Evolutionary conservation across 805 yeast genomes (phyloP).

Genomic region (Blastobotrys chiropterorum): DNA sequence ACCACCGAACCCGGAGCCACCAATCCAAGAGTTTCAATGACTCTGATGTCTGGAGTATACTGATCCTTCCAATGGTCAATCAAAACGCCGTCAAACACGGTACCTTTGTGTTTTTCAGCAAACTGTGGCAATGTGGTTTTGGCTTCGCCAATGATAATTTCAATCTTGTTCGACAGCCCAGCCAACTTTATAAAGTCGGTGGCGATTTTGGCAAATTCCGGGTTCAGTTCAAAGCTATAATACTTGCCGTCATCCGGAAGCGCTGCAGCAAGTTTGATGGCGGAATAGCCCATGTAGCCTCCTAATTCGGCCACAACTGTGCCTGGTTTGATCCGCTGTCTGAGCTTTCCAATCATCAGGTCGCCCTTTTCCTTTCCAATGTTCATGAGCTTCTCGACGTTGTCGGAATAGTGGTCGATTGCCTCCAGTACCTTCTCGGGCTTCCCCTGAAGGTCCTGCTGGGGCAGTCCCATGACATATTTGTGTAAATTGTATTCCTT

Average conservation of each 20-base stretch:
- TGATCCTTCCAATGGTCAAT: conserved; percentile 13
- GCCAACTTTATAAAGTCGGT: conserved; percentile 11
- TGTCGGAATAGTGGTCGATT: background rate
- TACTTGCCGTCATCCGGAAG: conserved; percentile 12
- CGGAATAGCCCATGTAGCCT: conserved; percentile 11
- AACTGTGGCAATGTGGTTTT: conserved; percentile 7
- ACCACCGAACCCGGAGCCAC: conserved; percentile 10
- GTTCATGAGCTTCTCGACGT: conserved; percentile 10
- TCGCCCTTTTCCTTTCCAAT: conserved; percentile 4
- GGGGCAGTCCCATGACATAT: background rate
- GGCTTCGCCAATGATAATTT: conserved; percentile 17
- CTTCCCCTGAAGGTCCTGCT: conserved; percentile 5
- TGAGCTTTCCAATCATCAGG: background rate
- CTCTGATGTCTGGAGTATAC: conserved; percentile 11
- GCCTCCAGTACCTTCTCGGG: conserved; percentile 6
- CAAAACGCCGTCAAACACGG: conserved; percentile 9
- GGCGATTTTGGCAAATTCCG: conserved; percentile 16
- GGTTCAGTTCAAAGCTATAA: conserved; percentile 10
- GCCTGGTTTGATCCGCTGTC: conserved; percentile 3
- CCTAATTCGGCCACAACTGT: conserved; percentile 5
- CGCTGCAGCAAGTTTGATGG: conserved; percentile 12
- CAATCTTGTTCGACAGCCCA: conserved; percentile 13
- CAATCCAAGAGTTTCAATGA: conserved; percentile 11
- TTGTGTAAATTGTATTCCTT: background rate
- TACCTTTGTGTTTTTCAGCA: background rate